A percentile compares a stretch with the other conserved stretches of the same genome.
Conservation (phyloP, 2,329 filamentous ascomycete genomes). For the Alternaria sp. region DNA sequence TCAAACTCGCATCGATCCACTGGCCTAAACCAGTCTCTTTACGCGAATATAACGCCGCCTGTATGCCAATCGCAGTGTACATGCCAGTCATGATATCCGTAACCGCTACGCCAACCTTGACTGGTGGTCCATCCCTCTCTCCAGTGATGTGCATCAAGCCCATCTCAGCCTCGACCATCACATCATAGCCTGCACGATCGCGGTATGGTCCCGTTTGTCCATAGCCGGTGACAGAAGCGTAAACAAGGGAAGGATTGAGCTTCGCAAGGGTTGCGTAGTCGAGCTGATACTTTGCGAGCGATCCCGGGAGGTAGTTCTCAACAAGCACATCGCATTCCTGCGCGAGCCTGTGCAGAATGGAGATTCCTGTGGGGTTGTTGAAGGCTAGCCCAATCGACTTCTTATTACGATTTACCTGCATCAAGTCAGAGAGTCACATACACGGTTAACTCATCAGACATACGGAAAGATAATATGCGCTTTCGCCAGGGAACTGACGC, state of each 20-base stretch:
- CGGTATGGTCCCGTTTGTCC: slow-evolving; percentile 93
- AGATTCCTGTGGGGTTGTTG: slow-evolving; percentile 80
- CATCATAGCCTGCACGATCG: slow-evolving; percentile 90
- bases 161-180: slow-evolving; percentile 99
- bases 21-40: slow-evolving; percentile 81
- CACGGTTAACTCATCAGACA: background rate
- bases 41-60: slow-evolving; percentile 86
- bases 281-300: slow-evolving; percentile 85
- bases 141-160: slow-evolving; percentile 99
- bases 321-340: slow-evolving; percentile 90
- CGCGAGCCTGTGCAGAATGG: slow-evolving; percentile 84
- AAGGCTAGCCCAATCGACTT: slow-evolving; percentile 93
- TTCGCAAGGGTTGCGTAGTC: slow-evolving; percentile 81
- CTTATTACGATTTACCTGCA: slow-evolving; percentile 93
- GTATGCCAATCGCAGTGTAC: slow-evolving; percentile 92
- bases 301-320: slow-evolving; percentile 93
- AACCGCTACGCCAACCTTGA: slow-evolving; percentile 97
- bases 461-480: slow-evolving; percentile 92
- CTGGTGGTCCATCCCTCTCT: slow-evolving; percentile 83
- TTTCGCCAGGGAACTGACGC: slow-evolving; percentile 82
- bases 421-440: background rate
- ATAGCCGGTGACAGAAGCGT: slow-evolving; percentile 95
- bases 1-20: slow-evolving; percentile 88
- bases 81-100: slow-evolving; percentile 95
- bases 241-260: slow-evolving; percentile 87